Base-by-base conservation (phyloP, 768 basidiomycete species). In the Phanerochaete sordida region DNA sequence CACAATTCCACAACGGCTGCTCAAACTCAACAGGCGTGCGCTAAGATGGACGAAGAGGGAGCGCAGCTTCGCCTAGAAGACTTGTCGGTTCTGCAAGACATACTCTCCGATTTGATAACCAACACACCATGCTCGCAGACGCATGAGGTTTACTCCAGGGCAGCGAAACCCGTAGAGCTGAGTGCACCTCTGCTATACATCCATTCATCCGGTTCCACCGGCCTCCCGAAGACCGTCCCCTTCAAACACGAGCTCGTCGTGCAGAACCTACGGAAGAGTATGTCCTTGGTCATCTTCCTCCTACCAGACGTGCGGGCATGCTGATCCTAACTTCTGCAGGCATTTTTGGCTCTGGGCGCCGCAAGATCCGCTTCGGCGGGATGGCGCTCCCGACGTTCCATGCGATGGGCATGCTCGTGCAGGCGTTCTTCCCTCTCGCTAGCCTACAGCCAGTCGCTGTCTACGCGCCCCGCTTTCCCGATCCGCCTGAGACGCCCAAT, bases 181-280 rank as follows among this genome's bases (percentile, higher is more conserved):
- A 37, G 27, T 9, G 19, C 4, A 4, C 55, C 48, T 15, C 26
- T 46, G 26, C 35, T 76, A 7, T 81, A 78, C 52, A 64, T 80
- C 0, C 79, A 82, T 59, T 82, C 82, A 0, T 82, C 82, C 2
- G 81, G 81, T 16, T 81, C 79, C 52, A 79, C 81, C 0, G 79
- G 80, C 2, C 72, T 78, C 48, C 79, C 81, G 0, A 81, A 79
- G 58, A 64, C 76, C 8, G 75, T 82, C 31, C 46, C 60, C 0
- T 58, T 56, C 50, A 64, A 59, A 1, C 62, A 65, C 47, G 35
- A 46, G 26, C 30, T 35, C 8, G 7, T 66, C 9, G 16, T 54
- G 23, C 39, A 60, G 16, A 56, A 59, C 51, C n/a, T 16, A 15
- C 2, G 13, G 3, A 5, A 2, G 23, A 27, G 61, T 43, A 16